A percentile compares a stretch with the other conserved stretches of the same genome.
These are phyloP conservation scores for Mucor sp. DNA, from an alignment of 371 early-diverging fungal genomes.

Conservation along the genomic window DNA sequence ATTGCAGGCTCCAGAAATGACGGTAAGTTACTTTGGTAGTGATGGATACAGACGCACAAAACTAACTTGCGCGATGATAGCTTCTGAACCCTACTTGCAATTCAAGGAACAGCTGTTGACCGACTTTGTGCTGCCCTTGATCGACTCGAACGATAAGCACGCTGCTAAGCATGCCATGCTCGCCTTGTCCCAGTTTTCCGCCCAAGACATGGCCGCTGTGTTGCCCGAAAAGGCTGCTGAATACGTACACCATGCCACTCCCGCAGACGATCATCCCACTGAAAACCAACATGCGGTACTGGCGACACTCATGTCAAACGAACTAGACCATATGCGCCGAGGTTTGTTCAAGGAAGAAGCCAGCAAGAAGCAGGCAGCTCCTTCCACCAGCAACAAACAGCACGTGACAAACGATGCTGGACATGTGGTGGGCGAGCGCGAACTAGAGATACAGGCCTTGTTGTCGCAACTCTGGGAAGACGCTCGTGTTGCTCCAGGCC, in stretches of 20 bases:
- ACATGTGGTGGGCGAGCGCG: slow-evolving; percentile 28
- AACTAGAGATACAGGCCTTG: slow-evolving; percentile 15
- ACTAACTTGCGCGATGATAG: slow-evolving; percentile 17
- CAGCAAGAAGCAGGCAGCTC: background rate
- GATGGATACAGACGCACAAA: background rate
- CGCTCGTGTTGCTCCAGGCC: slow-evolving; percentile 55
- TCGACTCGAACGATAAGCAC: slow-evolving; percentile 28
- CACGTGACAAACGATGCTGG: slow-evolving; percentile 1
- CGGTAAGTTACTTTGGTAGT: slow-evolving; percentile 31
- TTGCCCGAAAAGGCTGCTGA: slow-evolving; percentile 51
- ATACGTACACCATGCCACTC: slow-evolving; percentile 31
- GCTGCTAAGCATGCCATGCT: slow-evolving; percentile 37
- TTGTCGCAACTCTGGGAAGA: slow-evolving; percentile 47
- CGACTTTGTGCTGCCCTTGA: slow-evolving; percentile 43
- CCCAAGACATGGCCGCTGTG: slow-evolving; percentile 42
- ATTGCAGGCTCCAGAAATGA: slow-evolving; percentile 55
- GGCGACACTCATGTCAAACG: slow-evolving; percentile 53
- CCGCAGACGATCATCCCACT: slow-evolving; percentile 22
- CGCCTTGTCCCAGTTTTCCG: slow-evolving; percentile 49
- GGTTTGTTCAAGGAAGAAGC: slow-evolving; percentile 56
- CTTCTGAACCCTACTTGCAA: slow-evolving; percentile 52
- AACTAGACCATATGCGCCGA: slow-evolving; percentile 61
- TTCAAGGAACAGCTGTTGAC: slow-evolving; percentile 46
- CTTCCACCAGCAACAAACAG: background rate
- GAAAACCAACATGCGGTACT: slow-evolving; percentile 37